These are phyloP conservation scores for Phylloporus sp. DNA, from an alignment of 768 basidiomycete species.

Conservation along the genomic window DNA sequence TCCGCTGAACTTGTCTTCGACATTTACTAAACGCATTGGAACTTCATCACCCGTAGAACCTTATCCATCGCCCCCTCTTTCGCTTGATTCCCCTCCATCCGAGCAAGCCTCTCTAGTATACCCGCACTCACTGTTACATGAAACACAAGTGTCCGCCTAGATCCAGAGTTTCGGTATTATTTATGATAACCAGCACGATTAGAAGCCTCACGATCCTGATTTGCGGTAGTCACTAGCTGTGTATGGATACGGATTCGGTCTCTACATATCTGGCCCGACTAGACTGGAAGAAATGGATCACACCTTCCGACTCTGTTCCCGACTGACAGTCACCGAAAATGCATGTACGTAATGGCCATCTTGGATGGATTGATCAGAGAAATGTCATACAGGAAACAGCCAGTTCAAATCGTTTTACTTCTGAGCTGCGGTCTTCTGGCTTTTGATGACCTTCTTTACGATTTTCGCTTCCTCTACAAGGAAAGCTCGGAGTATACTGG, in stretches of 20 bases:
- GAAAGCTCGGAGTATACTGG: conserved; percentile 95
- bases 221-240: background rate
- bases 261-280: background rate
- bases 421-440: conserved; percentile 41
- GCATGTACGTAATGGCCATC: background rate
- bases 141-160: conserved; percentile 17
- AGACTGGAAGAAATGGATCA: background rate
- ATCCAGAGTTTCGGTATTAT: conserved; percentile 12
- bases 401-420: conserved; percentile 18
- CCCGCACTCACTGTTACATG: conserved; percentile 1
- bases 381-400: conserved; percentile 10
- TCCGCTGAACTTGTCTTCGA: conserved; percentile 16
- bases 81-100: conserved; percentile 23
- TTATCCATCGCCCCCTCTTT: conserved; percentile 50
- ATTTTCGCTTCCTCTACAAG: conserved; percentile 99
- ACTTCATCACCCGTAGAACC: conserved; percentile 34
- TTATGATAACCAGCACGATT: conserved; percentile 14
- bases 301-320: background rate
- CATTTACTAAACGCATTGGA: conserved; percentile 23
- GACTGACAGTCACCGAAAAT: background rate
- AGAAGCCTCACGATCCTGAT: conserved; percentile 3
- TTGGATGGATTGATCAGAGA: conserved; percentile 6
- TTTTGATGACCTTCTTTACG: conserved; percentile 99
- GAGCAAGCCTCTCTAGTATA: conserved; percentile 14
- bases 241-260: background rate